Evolutionary conservation across 1,139 yeast species (phyloP), one percentile per base, ranked within the genome.

Genomic region (Yamadazyma dushanensis): DNA sequence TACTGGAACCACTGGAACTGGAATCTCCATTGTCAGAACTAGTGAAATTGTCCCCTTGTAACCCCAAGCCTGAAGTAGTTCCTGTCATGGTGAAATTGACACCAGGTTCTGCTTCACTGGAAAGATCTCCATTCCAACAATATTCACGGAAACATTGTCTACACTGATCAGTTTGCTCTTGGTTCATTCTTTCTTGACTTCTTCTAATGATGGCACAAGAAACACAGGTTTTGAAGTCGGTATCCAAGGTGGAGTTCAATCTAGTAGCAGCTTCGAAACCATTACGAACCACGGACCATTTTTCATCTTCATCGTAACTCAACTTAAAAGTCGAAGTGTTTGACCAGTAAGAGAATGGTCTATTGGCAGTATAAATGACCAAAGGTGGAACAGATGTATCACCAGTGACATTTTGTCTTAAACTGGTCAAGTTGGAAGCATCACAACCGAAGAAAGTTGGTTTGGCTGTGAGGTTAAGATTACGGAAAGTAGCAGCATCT

Each of bases 361-460:
- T 63, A 60, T 89, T 89, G 34, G 95, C 94, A 47, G 81, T 73
- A 61, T 86, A 89, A 13, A 88, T 81, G 38, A 89, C 67, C 45
- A 89, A 66, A 1, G 96, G 96, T 11, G 95, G 89, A 32, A 57
- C 61, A 37, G 58, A 59, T 14, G 53, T 52, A 8, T 17, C 5
- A 13, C 47, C 56, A 15, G 37, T 40, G 9, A 46, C 27, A 30
- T 54, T 48, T 15, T 53, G 50, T 44, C 56, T 42, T 39, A 82
- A 61, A 26, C 65, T 59, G 3, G 92, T 78, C 51, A 83, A 62
- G 55, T 87, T 86, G 3, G 61, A 54, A 10, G 86, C 76, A 54
- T 85, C 78, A 63, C 97, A 89, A 30, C 97, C 97, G 53, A 88
- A 88, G 65, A 89, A 88, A 0, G 87, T 72, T 38, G 96, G 95